Base-by-base conservation (phyloP, 306 rosid species). In the Quercus glauca region DNA sequence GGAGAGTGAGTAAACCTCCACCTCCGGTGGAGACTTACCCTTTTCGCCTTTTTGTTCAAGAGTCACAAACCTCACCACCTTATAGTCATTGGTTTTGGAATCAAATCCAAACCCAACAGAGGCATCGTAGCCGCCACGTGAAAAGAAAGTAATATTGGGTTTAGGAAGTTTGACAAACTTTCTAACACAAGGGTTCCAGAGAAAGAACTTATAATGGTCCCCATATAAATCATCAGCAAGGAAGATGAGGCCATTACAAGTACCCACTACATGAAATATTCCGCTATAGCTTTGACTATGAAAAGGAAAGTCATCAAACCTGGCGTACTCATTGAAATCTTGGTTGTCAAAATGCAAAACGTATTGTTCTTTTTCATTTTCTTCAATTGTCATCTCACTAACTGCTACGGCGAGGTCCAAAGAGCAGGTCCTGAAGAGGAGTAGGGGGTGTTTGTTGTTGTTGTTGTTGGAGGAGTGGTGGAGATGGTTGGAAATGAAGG, bases 161-260 rank as follows among this genome's bases (percentile, higher is more conserved):
- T 13, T 58, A 1, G 79, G 71, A 61, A 75, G 71, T 5, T 33
- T 33, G 17, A 75, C 4, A 17, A 59, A 61, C 26, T 75, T 75
- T 17, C 31, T 55, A 45, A 75, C 9, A 23, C 26, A 41, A 8
- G 79, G 79, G 19, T 61, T 75, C 79, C 79, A 75, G 23, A 75
- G 15, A 20, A 59, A 6, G 18, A 58, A 10, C 7, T 31, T 28
- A 1, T 13, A 9, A 13, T 3, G 10, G 20, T 20, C 11, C 31
- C 6, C 18, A 10, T 1, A 65, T 1, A 33, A 21, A 23, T 25
- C 26, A 20, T 75, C 79, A 61, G 71, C 71, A 10, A 75, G 55
- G 43, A 71, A 75, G 15, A 60, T 57, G 45, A 75, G 23, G 5
- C 79, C 79, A 25, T 75, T 61, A 57, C 79, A 75, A 45, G 59